phyloP scores from a whole-genome alignment of 768 basidiomycete species.

The Pleurotus tuber-regium region DNA sequence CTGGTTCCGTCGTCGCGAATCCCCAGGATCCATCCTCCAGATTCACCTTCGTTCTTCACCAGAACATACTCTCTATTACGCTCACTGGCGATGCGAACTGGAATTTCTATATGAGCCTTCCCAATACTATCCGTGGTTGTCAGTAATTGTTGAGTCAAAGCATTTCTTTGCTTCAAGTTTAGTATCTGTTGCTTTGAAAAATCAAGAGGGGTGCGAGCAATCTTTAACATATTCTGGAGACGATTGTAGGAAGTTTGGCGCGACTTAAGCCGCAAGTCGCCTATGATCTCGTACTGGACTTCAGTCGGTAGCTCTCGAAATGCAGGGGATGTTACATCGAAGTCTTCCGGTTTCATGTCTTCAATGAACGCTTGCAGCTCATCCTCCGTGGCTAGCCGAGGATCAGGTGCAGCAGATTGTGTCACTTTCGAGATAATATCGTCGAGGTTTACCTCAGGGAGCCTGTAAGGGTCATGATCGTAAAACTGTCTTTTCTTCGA shows the following conservation, averaged over 20 bases:
- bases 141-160: constrained; percentile 89
- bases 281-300: constrained; percentile 97
- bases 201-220: constrained; percentile 80
- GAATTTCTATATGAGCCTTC: constrained; percentile 85
- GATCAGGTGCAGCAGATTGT: constrained; percentile 67
- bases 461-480: constrained; percentile 89
- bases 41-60: constrained; percentile 83
- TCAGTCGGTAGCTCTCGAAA: constrained; percentile 94
- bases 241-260: constrained; percentile 92
- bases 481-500: constrained; percentile 62
- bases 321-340: constrained; percentile 85
- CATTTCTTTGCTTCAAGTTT: constrained; percentile 84
- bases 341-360: constrained; percentile 93
- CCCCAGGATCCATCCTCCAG: constrained; percentile 94
- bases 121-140: constrained; percentile 92
- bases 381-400: constrained; percentile 93
- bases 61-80: constrained; percentile 94
- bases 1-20: constrained; percentile 84
- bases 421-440: constrained; percentile 61
- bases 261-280: constrained; percentile 91
- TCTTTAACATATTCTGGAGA: constrained; percentile 84
- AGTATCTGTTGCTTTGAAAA: constrained; percentile 97
- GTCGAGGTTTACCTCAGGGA: constrained; percentile 80
- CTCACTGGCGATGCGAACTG: constrained; percentile 92
- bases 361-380: constrained; percentile 93